Conservation (phyloP, 2,329 filamentous ascomycete genomes). For the Aspergillus tamarii region DNA sequence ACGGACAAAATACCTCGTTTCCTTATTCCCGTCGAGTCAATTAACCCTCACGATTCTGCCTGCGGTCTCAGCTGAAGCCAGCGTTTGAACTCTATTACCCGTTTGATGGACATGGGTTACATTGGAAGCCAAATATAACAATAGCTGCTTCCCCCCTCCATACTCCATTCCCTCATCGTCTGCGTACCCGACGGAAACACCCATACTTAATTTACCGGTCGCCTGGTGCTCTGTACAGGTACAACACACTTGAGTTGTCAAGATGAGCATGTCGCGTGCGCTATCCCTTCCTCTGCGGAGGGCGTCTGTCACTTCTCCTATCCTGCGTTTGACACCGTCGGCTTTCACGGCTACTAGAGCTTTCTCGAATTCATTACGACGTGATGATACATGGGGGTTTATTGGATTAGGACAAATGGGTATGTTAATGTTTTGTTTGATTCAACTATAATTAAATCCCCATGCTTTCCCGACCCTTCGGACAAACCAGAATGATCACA, state of each 20-base stretch:
- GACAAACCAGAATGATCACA: background rate
- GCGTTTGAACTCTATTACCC: conserved; percentile 1
- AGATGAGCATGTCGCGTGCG: conserved; percentile 21
- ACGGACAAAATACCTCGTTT: conserved; percentile 5
- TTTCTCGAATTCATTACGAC: conserved; percentile 53
- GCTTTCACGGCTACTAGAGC: conserved; percentile 23
- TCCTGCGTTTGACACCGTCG: background rate
- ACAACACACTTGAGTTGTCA: background rate
- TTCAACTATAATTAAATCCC: background rate
- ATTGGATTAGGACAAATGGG: conserved; percentile 65
- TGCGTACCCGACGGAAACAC: background rate
- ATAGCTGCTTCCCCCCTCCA: background rate
- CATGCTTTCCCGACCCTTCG: background rate
- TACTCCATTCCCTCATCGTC: background rate
- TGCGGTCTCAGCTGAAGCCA: background rate
- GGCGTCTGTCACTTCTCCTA: conserved; percentile 11
- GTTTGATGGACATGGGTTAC: background rate
- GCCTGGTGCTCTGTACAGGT: too few species aligned
- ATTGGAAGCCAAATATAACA: background rate
- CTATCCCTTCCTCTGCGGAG: conserved; percentile 20
- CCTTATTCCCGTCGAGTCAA: background rate
- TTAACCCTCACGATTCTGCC: conserved; percentile 1
- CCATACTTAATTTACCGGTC: background rate
- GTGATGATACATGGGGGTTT: conserved; percentile 60
- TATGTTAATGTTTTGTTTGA: conserved; percentile 35